Evolutionary conservation across 129 eudicot genomes (phyloP).

Genomic region (Glebionis coronaria): DNA sequence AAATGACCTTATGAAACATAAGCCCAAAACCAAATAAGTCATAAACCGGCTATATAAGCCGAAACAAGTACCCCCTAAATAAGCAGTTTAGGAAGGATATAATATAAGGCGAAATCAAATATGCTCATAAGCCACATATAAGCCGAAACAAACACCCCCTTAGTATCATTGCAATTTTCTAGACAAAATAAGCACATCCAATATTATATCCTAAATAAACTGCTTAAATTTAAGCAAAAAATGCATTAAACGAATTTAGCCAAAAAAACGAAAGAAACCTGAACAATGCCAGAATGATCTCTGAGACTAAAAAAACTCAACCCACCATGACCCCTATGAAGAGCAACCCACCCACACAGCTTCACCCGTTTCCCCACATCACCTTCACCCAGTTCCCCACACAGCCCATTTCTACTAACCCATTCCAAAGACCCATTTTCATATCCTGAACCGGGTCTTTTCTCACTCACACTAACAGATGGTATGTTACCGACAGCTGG

Average conservation of each 20-base stretch:
- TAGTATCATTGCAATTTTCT: neutral
- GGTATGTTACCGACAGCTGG: slow-evolving; percentile 17
- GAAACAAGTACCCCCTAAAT: too few relatives aligned
- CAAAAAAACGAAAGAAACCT: slow-evolving; percentile 45
- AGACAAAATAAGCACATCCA: neutral
- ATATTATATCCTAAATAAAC: neutral
- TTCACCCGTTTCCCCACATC: slow-evolving; percentile 87
- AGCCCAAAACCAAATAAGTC: too few relatives aligned
- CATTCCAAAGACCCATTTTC: slow-evolving; percentile 49
- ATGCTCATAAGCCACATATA: too few relatives aligned
- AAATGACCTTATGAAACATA: too few relatives aligned
- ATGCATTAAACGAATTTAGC: neutral
- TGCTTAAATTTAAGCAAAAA: neutral
- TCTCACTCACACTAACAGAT: slow-evolving; percentile 23
- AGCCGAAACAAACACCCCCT: too few relatives aligned
- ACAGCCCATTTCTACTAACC: slow-evolving; percentile 59
- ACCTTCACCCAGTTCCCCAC: slow-evolving; percentile 68
- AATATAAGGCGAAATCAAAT: too few relatives aligned
- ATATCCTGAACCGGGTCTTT: slow-evolving; percentile 24
- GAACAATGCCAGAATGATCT: slow-evolving; percentile 84
- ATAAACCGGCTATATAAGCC: too few relatives aligned
- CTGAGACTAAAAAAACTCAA: slow-evolving; percentile 76
- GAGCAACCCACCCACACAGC: slow-evolving; percentile 97
- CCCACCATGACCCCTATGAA: slow-evolving; percentile 84
- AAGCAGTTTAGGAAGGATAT: too few relatives aligned